Base-by-base conservation (phyloP, 192 early-diverging fungal genomes). In the Backusella parvicylindrica region DNA sequence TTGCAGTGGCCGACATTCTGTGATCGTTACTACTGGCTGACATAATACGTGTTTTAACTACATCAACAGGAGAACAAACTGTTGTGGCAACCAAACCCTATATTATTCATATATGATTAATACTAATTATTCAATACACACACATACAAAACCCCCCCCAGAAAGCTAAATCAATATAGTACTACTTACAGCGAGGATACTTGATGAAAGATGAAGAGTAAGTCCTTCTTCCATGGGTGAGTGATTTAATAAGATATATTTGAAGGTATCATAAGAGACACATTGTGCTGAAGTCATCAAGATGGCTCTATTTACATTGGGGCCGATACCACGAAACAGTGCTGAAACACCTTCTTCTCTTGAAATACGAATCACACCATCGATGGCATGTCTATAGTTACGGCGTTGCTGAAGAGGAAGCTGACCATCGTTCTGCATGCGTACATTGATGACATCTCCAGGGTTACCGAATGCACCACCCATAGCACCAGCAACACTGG, bases 291-390 rank as follows among this genome's bases (percentile, higher is more conserved):
- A 85, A 16, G 87, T 91, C 89, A 93, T 92, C 43, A 96, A 88
- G 80, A 98, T 95, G 2, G 96, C 95, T 64, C 96, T 86, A 63
- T 95, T 90, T 67, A 95, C 89, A 47, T 96, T 95, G 40, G 97
- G 95, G 1, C 93, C 93, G 2, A 95, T 79, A 65, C 97, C 97
- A 79, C 95, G 92, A 82, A 96, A 95, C 53, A 99, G 81, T 5
- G 94, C 92, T 7, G 43, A 38, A 1, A 86, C 77, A 12, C 95
- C 94, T 67, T 97, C 95, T n/a, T 90, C 83, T n/a, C 87, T 86
- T 2, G 91, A 82, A 66, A 97, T 96, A 74, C 93, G 90, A 76
- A 84, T 80, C 4, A 91, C 67, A 12, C 89, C 93, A 81, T 91
- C 86, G 76, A 94, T 81, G 1, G 93, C 93, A 82, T 94, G 85